Conservation (phyloP, 805 yeast genomes). For the Pichia gijzeniarum region DNA sequence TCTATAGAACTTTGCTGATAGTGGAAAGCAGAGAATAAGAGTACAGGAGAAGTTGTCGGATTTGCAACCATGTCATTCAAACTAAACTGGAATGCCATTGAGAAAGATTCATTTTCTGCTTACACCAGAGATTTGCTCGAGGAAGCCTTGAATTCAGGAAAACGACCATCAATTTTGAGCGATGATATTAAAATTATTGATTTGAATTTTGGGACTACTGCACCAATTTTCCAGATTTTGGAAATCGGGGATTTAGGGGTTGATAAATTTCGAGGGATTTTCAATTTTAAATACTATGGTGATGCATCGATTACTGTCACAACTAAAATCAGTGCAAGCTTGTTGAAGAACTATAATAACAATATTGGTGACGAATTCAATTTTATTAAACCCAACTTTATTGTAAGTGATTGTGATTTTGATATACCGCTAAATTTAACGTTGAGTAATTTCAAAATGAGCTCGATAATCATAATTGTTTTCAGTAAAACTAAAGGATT, state of each 20-base stretch:
- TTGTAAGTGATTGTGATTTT: conserved; percentile 59
- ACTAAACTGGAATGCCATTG: conserved; percentile 71
- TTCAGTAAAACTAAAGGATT: conserved; percentile 77
- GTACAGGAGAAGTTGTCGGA: too few relatives aligned
- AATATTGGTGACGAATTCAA: conserved; percentile 28
- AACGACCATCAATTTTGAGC: conserved; percentile 62
- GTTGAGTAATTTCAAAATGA: conserved; percentile 61
- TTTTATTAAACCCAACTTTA: conserved; percentile 63
- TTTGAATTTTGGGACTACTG: conserved; percentile 62
- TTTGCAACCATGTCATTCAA: conserved; percentile 57
- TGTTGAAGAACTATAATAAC: conserved; percentile 56
- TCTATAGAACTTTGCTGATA: too few relatives aligned
- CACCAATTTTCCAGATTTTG: conserved; percentile 71
- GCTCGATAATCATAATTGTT: conserved; percentile 80
- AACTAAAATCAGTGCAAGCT: conserved; percentile 80
- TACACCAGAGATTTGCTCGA: conserved; percentile 63
- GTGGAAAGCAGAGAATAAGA: too few relatives aligned
- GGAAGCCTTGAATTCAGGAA: conserved; percentile 68
- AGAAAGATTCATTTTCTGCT: conserved; percentile 51
- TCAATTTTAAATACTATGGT: conserved; percentile 69
- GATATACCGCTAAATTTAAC: conserved; percentile 75
- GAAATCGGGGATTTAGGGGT: conserved; percentile 77
- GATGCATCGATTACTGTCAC: conserved; percentile 69
- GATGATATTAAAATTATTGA: conserved; percentile 63
- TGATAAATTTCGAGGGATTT: conserved; percentile 76